Percentiles rank a stretch among this genome's conserved stretches.
Conservation (phyloP, 352 stramenopile genomes). For the Globisporangium acanthophoron region DNA sequence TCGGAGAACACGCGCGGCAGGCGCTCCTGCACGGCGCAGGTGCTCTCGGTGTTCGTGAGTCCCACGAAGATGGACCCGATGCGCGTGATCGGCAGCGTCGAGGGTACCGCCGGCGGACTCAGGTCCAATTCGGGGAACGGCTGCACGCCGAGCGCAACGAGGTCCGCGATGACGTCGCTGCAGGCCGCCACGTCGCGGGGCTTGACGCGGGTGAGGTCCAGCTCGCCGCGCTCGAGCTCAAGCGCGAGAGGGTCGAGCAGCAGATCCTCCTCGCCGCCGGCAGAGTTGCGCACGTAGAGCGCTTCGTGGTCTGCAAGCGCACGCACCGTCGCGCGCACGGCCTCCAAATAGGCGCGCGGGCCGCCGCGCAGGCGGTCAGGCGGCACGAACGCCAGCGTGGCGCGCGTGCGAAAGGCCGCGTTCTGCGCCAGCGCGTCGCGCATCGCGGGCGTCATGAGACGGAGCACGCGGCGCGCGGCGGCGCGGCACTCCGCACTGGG, state of each 20-base stretch:
- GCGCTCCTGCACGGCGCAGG: neutral
- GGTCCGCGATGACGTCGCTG: neutral
- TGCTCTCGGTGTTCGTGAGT: constrained; percentile 1
- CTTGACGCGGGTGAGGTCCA: constrained; percentile 1
- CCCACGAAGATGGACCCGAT: neutral
- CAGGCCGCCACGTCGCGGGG: neutral
- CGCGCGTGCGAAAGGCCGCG: neutral
- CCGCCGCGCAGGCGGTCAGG: neutral
- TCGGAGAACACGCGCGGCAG: neutral
- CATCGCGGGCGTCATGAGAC: constrained; percentile 1
- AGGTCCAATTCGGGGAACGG: neutral
- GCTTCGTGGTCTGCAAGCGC: neutral
- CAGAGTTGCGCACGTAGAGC: no score
- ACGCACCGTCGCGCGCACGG: neutral
- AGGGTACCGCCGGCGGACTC: neutral
- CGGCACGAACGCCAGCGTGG: neutral
- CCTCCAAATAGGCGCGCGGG: neutral
- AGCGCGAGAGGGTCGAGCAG: neutral
- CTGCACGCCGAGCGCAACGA: constrained; percentile 1
- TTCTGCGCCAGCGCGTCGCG: neutral
- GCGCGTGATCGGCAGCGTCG: neutral
- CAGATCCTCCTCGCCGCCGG: neutral
- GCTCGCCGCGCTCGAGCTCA: neutral
- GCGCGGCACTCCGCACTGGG: constrained; percentile 1
- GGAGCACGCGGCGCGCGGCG: neutral